Evolutionary conservation across 2,329 filamentous ascomycete species (phyloP), one percentile per base, ranked within the genome.

Genomic region (Grosmannia clavigera): DNA sequence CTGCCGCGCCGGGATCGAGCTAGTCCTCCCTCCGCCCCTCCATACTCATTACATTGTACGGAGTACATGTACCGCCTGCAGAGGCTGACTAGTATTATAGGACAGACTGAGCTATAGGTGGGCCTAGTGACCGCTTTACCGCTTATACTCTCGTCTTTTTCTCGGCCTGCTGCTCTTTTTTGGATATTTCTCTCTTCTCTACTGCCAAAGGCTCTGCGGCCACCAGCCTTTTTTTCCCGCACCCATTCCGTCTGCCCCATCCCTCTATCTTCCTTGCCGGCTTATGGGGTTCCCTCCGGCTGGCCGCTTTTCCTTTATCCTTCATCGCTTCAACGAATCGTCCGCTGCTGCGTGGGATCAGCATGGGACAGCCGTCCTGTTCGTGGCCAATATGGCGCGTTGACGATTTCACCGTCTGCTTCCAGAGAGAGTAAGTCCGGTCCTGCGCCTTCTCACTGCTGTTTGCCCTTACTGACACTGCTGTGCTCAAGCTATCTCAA

Each of bases 401-500:
- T 63, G 84, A 87, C 71, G 84, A 87, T 73, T 81, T 87, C 66
- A 81, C 77, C 52, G 73, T 75, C 58, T 86, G 84, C 70, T 85
- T 86, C 69, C 80, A 80, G 66, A 76, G 78, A 74, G 84, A 90
- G 87, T 90, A 74, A 71, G 86, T 78, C 31, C 54, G 14, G 33
- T n/a, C 25, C 29, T 58, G 16, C 43, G 59, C 65, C 35, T 59
- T 55, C 55, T 9, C 43, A 29, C n/a, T 29, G 16, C 19, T 50
- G 61, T 35, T 29, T 3, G 12, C 35, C 12, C 22, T 5, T 22
- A 5, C 43, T 51, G 11, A 27, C n/a, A 11, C 40, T 35, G 27
- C 12, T 9, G 7, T 43, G 10, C 38, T 70, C 43, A 46, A 92
- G 89, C 72, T 92, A 88, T 71, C 81, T 95, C 59, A 86, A 89